These are phyloP conservation scores for Aspergillus sp. DNA, from an alignment of 2,329 filamentous ascomycete species.

Conservation along the genomic window DNA sequence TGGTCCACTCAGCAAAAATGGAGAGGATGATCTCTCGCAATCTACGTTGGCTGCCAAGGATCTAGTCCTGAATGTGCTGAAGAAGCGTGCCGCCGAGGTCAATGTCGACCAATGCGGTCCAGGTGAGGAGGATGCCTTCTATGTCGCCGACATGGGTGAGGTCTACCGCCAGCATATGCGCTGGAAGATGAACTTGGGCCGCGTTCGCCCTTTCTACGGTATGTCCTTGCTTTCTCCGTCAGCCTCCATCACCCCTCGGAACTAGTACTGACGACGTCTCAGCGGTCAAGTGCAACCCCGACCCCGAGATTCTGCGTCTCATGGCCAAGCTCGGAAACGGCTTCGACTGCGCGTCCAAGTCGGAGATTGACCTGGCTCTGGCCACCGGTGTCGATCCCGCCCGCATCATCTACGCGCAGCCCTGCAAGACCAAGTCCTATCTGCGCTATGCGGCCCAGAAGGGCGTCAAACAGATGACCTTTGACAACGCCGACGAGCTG, in stretches of 20 bases:
- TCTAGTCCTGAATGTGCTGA: conserved; percentile 82
- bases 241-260: not conserved
- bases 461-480: conserved; percentile 97
- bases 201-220: conserved; percentile 97
- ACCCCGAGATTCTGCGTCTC: conserved; percentile 82
- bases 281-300: conserved; percentile 99
- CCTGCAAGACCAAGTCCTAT: conserved; percentile 99
- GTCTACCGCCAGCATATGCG: conserved; percentile 97
- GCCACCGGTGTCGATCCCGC: conserved; percentile 77
- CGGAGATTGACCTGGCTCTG: conserved; percentile 91
- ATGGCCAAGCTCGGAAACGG: conserved; percentile 86
- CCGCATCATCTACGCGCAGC: conserved; percentile 98
- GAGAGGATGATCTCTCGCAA: conserved; percentile 43
- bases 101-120: conserved; percentile 85
- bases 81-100: conserved; percentile 78
- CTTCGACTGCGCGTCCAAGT: conserved; percentile 98
- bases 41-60: conserved; percentile 63
- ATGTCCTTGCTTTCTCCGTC: conserved; percentile 35
- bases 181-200: conserved; percentile 91
- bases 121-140: conserved; percentile 96
- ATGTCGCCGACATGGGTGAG: conserved; percentile 95
- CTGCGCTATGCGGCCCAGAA: conserved; percentile 81
- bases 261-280: not conserved
- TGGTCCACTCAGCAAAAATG: conserved; percentile 43
- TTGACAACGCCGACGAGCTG: conserved; percentile 96